These are phyloP conservation scores for Elasticomyces elasticus DNA, from an alignment of 495 filamentous ascomycete genomes.

Conservation along the genomic window DNA sequence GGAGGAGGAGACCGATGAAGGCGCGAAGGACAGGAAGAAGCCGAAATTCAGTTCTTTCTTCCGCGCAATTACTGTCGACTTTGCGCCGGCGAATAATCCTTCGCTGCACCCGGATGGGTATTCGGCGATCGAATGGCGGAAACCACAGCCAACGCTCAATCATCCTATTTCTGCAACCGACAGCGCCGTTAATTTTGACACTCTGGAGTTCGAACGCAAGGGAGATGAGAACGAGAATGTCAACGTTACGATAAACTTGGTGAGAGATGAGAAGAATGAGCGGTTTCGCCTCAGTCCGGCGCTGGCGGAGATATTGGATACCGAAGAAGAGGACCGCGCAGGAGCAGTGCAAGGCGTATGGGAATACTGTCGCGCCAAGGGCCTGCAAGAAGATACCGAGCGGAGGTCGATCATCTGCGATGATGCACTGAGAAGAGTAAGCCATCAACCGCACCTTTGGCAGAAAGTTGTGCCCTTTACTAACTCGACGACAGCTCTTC, in stretches of 20 bases:
- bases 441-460: background rate
- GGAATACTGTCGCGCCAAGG: constrained; percentile 85
- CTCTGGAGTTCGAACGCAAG: constrained; percentile 79
- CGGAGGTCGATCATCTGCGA: constrained; percentile 86
- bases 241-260: constrained; percentile 82
- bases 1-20: constrained; percentile 41
- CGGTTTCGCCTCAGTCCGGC: constrained; percentile 66
- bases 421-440: constrained; percentile 61
- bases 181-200: constrained; percentile 68
- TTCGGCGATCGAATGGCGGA: constrained; percentile 62
- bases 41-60: constrained; percentile 89
- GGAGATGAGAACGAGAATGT: constrained; percentile 91
- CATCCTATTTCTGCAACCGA: constrained; percentile 16
- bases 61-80: constrained; percentile 80
- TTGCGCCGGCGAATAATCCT: constrained; percentile 56
- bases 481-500: constrained; percentile 51
- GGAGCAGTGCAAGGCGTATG: constrained; percentile 83
- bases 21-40: background rate
- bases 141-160: constrained; percentile 43
- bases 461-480: background rate
- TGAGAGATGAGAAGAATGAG: constrained; percentile 76
- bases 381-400: constrained; percentile 85
- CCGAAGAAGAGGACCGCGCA: constrained; percentile 72
- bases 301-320: constrained; percentile 77
- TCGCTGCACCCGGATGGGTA: constrained; percentile 43